Evolutionary conservation across 2,329 filamentous ascomycete species (phyloP).

Genomic region (Cladophialophora carrionii): DNA sequence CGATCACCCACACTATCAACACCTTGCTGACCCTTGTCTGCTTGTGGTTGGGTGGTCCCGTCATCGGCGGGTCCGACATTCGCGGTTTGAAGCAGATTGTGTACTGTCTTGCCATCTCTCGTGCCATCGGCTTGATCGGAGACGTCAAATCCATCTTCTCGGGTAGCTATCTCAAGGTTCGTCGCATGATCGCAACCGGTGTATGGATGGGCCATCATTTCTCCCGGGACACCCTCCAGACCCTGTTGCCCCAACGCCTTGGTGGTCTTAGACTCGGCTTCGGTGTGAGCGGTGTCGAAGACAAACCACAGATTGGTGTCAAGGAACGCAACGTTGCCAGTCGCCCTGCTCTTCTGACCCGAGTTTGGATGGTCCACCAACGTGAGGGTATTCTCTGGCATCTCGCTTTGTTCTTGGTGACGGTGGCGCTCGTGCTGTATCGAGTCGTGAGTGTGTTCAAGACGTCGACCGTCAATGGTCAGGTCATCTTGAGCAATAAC

Average conservation of each 20-base stretch:
- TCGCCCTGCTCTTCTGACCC: conserved; percentile 17
- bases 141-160: conserved; percentile 10
- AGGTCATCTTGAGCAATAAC: conserved; percentile 5
- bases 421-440: conserved; percentile 9
- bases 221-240: conserved; percentile 28
- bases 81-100: conserved; percentile 18
- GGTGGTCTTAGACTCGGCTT: conserved; percentile 28
- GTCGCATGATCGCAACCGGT: conserved; percentile 28
- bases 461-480: conserved; percentile 1
- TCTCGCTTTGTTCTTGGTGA: conserved; percentile 9
- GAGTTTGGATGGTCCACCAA: conserved; percentile 25
- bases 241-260: conserved; percentile 20
- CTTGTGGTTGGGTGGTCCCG: conserved; percentile 15
- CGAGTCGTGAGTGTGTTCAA: conserved; percentile 5
- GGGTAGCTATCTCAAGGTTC: conserved; percentile 13
- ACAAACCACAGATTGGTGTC: conserved; percentile 12
- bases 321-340: conserved; percentile 26
- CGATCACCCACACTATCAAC: conserved; percentile 23
- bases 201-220: conserved; percentile 34
- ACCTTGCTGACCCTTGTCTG: conserved; percentile 19
- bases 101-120: conserved; percentile 12
- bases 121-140: conserved; percentile 5
- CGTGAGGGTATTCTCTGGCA: conserved; percentile 29
- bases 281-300: conserved; percentile 27
- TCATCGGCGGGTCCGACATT: conserved; percentile 24